Conservation (phyloP, 345 rosid species). For the Rhizophora mangle region DNA sequence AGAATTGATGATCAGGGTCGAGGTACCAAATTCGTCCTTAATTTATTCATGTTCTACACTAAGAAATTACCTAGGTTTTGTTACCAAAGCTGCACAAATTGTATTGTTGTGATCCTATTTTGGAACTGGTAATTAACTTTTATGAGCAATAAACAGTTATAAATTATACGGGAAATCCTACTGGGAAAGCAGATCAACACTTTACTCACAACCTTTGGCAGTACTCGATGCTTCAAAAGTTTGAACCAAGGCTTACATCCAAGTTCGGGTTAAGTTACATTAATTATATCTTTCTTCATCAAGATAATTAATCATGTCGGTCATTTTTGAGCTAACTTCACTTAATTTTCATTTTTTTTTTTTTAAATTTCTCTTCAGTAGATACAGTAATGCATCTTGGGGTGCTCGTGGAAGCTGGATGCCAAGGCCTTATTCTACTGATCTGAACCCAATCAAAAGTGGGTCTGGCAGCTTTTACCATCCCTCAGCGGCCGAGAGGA, state of each 20-base stretch:
- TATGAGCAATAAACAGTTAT: conserved; percentile 27
- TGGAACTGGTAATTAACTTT: not conserved
- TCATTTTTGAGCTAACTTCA: not conserved
- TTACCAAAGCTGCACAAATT: not conserved
- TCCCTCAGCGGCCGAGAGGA: conserved; percentile 6
- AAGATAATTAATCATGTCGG: not conserved
- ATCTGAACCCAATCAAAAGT: conserved; percentile 1
- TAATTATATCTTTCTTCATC: not conserved
- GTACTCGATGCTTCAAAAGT: conserved; percentile 23
- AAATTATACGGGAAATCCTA: conserved; percentile 16
- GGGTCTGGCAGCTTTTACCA: not conserved
- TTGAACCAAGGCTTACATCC: conserved; percentile 19
- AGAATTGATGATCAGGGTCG: conserved; percentile 60
- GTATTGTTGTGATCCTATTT: not conserved
- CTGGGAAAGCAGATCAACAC: conserved; percentile 19
- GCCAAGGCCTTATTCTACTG: conserved; percentile 7
- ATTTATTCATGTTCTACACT: not conserved
- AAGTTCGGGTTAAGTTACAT: conserved; percentile 24
- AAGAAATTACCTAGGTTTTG: not conserved
- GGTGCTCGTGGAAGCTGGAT: conserved; percentile 17
- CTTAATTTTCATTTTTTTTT: not conserved
- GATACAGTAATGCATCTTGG: conserved; percentile 8
- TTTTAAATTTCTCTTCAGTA: not conserved
- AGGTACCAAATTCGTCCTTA: conserved; percentile 34
- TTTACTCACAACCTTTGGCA: conserved; percentile 29